Percentiles rank a stretch among this genome's conserved stretches.
phyloP scores from a whole-genome alignment of 371 early-diverging fungal species.

The Rhizopus arrhizus region DNA sequence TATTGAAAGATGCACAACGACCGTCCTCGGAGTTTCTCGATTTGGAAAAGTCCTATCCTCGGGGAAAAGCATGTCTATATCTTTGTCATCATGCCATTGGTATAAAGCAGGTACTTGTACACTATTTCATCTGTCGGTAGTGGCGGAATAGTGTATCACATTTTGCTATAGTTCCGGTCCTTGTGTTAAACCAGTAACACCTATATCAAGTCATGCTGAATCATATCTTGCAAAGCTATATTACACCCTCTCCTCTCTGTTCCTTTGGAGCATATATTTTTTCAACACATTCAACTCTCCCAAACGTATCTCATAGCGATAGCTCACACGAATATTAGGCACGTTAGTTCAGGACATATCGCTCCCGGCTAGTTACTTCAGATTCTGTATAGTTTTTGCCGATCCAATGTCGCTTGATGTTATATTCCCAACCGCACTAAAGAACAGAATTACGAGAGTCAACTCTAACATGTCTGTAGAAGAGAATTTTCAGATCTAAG shows the following conservation, averaged over 20 bases:
- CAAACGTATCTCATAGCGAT: conserved; percentile 81
- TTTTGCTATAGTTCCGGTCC: too few relatives aligned
- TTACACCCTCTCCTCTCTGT: background rate
- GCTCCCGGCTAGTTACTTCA: conserved; percentile 79
- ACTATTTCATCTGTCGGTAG: too few relatives aligned
- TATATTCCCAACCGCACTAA: conserved; percentile 90
- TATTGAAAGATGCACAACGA: too few relatives aligned
- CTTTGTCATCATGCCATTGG: too few relatives aligned
- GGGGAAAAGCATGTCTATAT: too few relatives aligned
- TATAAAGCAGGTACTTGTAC: too few relatives aligned
- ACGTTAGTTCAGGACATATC: conserved; percentile 95
- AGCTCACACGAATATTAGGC: conserved; percentile 84
- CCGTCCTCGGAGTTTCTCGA: too few relatives aligned
- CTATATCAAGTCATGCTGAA: too few relatives aligned
- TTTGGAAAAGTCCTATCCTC: too few relatives aligned
- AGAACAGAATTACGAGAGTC: conserved; percentile 90
- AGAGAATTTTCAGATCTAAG: conserved; percentile 96
- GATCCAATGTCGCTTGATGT: conserved; percentile 91
- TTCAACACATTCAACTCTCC: conserved; percentile 72
- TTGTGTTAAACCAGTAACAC: too few relatives aligned
- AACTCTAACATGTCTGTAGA: conserved; percentile 96
- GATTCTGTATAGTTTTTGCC: conserved; percentile 77
- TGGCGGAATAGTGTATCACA: too few relatives aligned
- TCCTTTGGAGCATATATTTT: conserved; percentile 34
- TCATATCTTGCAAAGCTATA: too few relatives aligned